Base-by-base conservation (phyloP, 495 filamentous ascomycete genomes). In the Neurospora tetraspora region DNA sequence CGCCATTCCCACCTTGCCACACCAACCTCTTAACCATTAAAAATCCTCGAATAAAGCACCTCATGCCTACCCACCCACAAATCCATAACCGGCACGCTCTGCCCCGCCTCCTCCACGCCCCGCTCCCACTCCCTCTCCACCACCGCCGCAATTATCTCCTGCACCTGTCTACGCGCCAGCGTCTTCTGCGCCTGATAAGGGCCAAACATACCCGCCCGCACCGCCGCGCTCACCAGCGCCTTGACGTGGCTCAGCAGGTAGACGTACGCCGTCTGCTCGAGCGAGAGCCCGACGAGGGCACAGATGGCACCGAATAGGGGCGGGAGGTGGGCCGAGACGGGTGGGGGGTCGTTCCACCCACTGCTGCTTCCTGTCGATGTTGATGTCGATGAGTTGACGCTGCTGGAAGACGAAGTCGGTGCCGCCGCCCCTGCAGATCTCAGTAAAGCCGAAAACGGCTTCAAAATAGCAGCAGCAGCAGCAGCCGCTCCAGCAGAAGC, bases 11-110 rank as follows among this genome's bases (percentile, higher is more conserved):
- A 40, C 31, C 53, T 69, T 9, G 20, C 8, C 36, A 36, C 6
- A 36, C 34, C 34, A 36, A 36, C 16, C 14, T n/a, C 80, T 71
- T 71, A 88, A 71, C 86, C 87, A 80, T 99, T 98, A 77, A 99
- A 99, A 69, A 99, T 98, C 79, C 96, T 89, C 74, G 93, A 96
- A 83, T 99, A 99, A 45, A 99, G 81, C 79, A 97, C 80, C 85
- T 99, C 96, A 83, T 99, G 96, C 79, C 96, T 88, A 12, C 96
- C 96, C 72, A 96, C 85, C 93, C 95, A 99, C 61, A 99, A 78
- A 87, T 99, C 96, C 85, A 98, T 87, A 20, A 91, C 89, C 9
- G 94, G 94, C 45, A 95, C 91, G 36, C 85, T 87, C 84, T 98
- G 94, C n/a, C 91, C 95, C 1, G 94, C 95, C 78, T 92, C 86